Evolutionary conservation across 202 grass and related monocot genomes (phyloP).

Genomic region (Carex arenaria): DNA sequence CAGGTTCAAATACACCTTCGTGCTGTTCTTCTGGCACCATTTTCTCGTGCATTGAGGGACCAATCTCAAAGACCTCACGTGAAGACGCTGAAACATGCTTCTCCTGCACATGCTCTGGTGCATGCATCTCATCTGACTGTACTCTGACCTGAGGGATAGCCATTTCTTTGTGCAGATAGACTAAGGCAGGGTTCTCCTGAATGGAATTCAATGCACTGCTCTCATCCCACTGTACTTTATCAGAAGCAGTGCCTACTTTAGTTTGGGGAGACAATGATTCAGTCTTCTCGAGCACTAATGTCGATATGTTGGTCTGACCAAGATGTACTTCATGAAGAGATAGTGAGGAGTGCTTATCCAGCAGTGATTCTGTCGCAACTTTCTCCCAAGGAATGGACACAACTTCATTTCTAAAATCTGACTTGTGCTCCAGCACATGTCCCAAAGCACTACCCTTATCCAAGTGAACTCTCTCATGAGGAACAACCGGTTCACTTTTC

Average conservation of each 20-base stretch:
- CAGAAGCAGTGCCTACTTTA: not conserved
- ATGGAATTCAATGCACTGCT: not conserved
- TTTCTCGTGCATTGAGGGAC: not conserved
- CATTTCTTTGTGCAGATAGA: not conserved
- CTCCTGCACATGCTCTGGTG: not conserved
- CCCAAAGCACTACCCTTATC: not conserved
- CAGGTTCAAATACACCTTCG: not conserved
- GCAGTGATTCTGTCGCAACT: not conserved
- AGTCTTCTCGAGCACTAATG: not conserved
- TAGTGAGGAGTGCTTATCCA: not conserved
- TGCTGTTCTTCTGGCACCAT: not conserved
- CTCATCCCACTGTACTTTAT: not conserved
- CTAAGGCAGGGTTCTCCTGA: not conserved
- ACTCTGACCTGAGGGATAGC: not conserved
- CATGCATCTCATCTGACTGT: constrained; percentile 6
- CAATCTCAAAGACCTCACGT: not conserved
- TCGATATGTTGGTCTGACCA: not conserved
- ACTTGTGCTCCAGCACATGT: not conserved
- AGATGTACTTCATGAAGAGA: not conserved
- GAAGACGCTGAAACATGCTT: not conserved
- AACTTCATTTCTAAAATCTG: not conserved
- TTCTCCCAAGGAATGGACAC: not conserved
- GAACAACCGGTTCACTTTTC: not conserved
- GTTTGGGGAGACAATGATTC: not conserved
- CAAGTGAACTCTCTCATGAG: not conserved